A percentile compares a stretch with the other conserved stretches of the same genome.
These are phyloP conservation scores for Ichthyophonus hoferi DNA, from an alignment of 208 protist species.

Conservation along the genomic window DNA sequence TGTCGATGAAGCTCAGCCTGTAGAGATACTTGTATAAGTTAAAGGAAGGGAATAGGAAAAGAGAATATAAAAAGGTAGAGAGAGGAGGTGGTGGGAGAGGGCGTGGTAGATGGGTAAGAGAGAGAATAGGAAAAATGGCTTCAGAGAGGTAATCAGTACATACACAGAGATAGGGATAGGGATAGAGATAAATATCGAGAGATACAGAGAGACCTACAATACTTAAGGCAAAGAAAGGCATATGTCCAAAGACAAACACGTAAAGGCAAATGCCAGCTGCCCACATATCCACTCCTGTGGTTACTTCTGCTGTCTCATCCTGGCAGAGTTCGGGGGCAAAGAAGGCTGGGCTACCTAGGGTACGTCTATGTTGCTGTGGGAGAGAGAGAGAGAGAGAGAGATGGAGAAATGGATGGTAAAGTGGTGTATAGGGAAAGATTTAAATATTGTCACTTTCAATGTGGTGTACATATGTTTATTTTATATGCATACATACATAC, in stretches of 20 bases:
- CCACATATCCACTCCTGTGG: slow-evolving; percentile 9
- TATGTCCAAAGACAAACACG: slow-evolving; percentile 10
- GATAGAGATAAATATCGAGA: too few species aligned
- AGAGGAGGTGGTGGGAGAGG: not conserved
- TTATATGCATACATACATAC: not conserved
- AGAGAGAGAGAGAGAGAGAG: not conserved
- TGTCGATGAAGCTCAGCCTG: slow-evolving; percentile 23
- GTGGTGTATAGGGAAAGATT: not conserved
- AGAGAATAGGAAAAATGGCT: not conserved
- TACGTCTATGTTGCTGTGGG: not conserved
- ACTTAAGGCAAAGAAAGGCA: not conserved
- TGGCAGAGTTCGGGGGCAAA: slow-evolving; percentile 18
- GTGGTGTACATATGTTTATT: not conserved
- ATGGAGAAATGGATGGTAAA: not conserved
- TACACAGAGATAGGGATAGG: too few species aligned
- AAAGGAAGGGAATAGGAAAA: not conserved
- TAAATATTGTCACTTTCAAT: not conserved
- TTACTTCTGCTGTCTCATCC: not conserved
- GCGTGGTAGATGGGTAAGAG: not conserved
- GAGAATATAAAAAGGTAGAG: not conserved
- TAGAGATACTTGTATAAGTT: not conserved
- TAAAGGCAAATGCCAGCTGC: not conserved
- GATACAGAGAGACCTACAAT: too few species aligned
- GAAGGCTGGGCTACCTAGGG: slow-evolving; percentile 15
- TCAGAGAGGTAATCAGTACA: not conserved